Evolutionary conservation across 2,329 filamentous ascomycete genomes (phyloP), one percentile per base, ranked within the genome.

Genomic region (Penicillium freii): DNA sequence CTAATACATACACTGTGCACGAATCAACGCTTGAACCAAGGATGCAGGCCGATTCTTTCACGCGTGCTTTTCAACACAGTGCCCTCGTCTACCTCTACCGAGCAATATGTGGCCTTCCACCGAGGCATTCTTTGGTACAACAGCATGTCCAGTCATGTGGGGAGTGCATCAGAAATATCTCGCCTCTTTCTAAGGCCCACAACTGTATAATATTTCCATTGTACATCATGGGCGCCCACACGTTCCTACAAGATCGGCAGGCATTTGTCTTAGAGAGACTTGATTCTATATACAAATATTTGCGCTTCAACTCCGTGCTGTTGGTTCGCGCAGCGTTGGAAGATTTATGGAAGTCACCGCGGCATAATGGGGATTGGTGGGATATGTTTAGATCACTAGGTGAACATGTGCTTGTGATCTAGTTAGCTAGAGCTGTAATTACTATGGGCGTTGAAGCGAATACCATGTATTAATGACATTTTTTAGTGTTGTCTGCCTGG

Each of bases 121-220:
- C 31, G 11, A 33, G 29, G 29, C 29, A 31, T 31, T 33, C 31
- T 13, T 33, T 34, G 0, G 77, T 79, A 0, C 77, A 80, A 23
- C 70, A 77, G 36, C 58, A 60, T 45, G 58, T 60, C 3, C 43
- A 51, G 10, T 52, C 42, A 5, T 55, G 50, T 13, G 39, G 48
- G n/a, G 56, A 40, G 3, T 55, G 51, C 17, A 60, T 60, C 34
- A 51, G 44, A 39, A 48, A 40, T 3, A 58, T 60, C 19, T 51
- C 50, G 10, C 39, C 43, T 8, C 29, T 44, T 23, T 58, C 50
- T 2, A 60, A 58, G 17, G 58, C 56, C 1, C 58, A 58, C 23
- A 60, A 58, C 25, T 60, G 58, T 44, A 47, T 60, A 43, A 49
- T 60, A 11, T 60, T 60, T 27, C 58, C 58, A 11, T 29, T 58